Percentiles rank a stretch among this genome's conserved stretches.
Evolutionary conservation across 352 stramenopile species (phyloP).

Genomic region (Blastocystis sp.): DNA sequence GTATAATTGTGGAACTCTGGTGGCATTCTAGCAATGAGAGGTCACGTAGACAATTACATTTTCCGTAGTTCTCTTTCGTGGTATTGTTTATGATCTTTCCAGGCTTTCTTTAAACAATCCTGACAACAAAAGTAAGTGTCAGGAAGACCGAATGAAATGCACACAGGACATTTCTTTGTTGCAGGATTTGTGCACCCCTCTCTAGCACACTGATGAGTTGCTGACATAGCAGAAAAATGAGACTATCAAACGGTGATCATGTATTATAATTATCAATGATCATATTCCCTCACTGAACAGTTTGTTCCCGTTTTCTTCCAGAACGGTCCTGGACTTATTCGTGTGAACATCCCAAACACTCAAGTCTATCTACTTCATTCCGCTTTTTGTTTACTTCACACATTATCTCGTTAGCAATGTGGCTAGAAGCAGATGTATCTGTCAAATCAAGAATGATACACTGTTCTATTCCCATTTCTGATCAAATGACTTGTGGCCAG

Average conservation of each 20-base stretch:
- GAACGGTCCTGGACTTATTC: no score
- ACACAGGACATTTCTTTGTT: conserved; percentile 79
- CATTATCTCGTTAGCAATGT: not conserved
- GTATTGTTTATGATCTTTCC: conserved; percentile 84
- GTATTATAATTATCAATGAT: not conserved
- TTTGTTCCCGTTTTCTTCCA: no score
- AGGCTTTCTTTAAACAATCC: conserved; percentile 90
- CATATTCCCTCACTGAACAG: not conserved
- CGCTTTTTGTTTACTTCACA: not conserved
- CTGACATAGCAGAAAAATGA: conserved; percentile 49
- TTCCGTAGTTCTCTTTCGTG: conserved; percentile 86
- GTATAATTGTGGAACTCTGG: conserved; percentile 67
- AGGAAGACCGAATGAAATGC: conserved; percentile 80
- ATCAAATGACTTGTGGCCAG: not conserved
- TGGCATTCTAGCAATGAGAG: conserved; percentile 48
- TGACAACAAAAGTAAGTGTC: conserved; percentile 67
- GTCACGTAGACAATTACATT: conserved; percentile 59
- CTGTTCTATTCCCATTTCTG: not conserved
- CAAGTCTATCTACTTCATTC: not conserved
- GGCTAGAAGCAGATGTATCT: not conserved
- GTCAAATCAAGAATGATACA: not conserved
- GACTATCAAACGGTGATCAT: not conserved
- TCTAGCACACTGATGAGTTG: conserved; percentile 20
- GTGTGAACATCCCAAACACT: no score
- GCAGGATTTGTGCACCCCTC: conserved; percentile 73